Base-by-base conservation (phyloP, 2,329 filamentous ascomycete genomes). In the Uncinocarpus reesii region DNA sequence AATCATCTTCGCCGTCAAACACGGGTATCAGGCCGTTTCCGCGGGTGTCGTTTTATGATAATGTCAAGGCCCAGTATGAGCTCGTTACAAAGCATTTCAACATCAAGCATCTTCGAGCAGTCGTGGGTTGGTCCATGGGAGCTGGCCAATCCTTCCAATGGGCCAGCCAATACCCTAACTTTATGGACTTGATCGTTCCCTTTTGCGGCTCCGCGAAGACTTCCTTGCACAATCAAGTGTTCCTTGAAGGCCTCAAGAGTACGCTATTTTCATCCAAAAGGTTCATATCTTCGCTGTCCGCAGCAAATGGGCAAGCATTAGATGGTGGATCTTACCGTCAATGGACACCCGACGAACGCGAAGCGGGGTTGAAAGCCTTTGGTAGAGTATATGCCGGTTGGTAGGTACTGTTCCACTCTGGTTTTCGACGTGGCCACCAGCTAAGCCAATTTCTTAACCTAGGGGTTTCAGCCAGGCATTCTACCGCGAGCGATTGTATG, bases 391-490 rank as follows among this genome's bases (percentile, higher is more conserved):
- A 92, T 63, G 84, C 85, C 1, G 85, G 84, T 0, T 92, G 78
- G 70, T 68, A 55, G 58, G 65, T 37, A 23, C 31, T 23, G 20
- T 2, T 6, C 20, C 21, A 13, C n/a, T 24, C 1, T 15, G 21
- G 35, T 16, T 4, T 8, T 6, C 2, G 4, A 16, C 38, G 16
- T 20, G 21, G 44, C 4, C 18, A 11, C n/a, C 20, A 11, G 29
- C 36, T 38, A 16, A 29, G 16, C 11, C 16, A n/a, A 20, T 42
- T 10, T 18, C 31, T 11, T 4, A 45, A 11, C 35, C 49, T 32
- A 69, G 80, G 84, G 85, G 86, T 0, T 84, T 90, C 57, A 84
- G 79, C 44, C 84, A 89, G 58, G 75, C 83, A 0, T 90, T 89
- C 58, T 90, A 90, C 58, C 75, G 85, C 1, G 71, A 86, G 55